phyloP scores from a whole-genome alignment of 2,329 filamentous ascomycete species.

The Colletotrichum lupini region DNA sequence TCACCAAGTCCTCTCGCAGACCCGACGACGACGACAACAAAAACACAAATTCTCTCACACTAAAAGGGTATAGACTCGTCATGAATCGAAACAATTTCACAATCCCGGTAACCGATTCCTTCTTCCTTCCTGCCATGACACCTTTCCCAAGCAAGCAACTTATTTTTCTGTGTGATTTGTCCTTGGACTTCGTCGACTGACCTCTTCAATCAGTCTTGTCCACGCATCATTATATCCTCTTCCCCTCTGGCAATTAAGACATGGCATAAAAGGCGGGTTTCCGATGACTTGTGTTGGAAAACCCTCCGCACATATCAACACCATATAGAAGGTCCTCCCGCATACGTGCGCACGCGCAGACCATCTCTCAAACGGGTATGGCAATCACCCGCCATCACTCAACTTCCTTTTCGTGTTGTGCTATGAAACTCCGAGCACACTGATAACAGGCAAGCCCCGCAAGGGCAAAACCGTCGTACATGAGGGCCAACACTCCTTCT shows the following conservation, averaged over 20 bases:
- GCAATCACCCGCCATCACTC: constrained; percentile 24
- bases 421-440: constrained; percentile 31
- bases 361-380: constrained; percentile 15
- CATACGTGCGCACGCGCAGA: constrained; percentile 8
- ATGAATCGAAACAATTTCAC: constrained; percentile 33
- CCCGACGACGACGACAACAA: not conserved
- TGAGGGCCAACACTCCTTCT: not conserved
- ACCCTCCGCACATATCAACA: constrained; percentile 3
- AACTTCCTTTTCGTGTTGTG: constrained; percentile 35
- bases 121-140: not conserved
- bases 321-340: not conserved
- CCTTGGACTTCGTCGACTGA: not conserved
- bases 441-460: not conserved
- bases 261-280: too few relatives aligned
- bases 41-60: constrained; percentile 25
- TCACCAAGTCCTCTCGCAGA: not conserved
- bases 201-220: not conserved
- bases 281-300: not conserved
- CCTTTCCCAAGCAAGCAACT: not conserved
- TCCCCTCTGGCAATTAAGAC: not conserved
- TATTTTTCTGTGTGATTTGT: not conserved
- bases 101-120: not conserved
- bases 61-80: constrained; percentile 37
- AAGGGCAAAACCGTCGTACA: not conserved
- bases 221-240: constrained; percentile 10